Evolutionary conservation across 257 asterid species (phyloP).

Genomic region (Solanum infundibuliforme): DNA sequence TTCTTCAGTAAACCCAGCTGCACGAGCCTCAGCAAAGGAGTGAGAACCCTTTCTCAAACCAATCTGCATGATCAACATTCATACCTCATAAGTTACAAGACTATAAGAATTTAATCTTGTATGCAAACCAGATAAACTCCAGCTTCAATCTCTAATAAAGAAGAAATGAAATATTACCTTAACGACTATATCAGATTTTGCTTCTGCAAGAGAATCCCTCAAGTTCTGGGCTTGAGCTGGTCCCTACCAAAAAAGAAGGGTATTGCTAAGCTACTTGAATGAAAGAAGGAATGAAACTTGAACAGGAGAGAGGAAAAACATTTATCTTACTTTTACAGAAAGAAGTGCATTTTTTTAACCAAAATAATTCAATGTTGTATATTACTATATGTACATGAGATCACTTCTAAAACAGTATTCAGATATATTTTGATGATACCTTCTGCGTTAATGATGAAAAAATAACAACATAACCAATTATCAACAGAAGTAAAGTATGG

Average conservation of each 20-base stretch:
- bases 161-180: slow-evolving; percentile 39
- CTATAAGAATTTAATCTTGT: not conserved
- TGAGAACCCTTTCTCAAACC: slow-evolving; percentile 93
- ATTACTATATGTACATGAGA: not conserved
- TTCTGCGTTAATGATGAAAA: not conserved
- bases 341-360: not conserved
- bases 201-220: slow-evolving; percentile 76
- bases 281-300: not conserved
- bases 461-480: not conserved
- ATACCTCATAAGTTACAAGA: not conserved
- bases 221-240: slow-evolving; percentile 98
- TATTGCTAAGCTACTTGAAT: not conserved
- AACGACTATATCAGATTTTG: slow-evolving; percentile 71
- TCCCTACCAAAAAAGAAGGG: slow-evolving; percentile 34
- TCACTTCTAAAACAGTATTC: not conserved
- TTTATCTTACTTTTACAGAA: not conserved
- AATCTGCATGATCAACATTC: slow-evolving; percentile 36
- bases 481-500: not conserved
- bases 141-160: not conserved
- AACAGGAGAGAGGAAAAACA: not conserved
- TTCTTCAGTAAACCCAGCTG: slow-evolving; percentile 83
- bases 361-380: not conserved
- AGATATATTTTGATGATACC: not conserved
- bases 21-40: slow-evolving; percentile 88
- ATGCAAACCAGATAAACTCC: not conserved